These are phyloP conservation scores for Sporisorium iseilematis-ciliati DNA, from an alignment of 1,284 basidiomycete genomes.

Conservation along the genomic window DNA sequence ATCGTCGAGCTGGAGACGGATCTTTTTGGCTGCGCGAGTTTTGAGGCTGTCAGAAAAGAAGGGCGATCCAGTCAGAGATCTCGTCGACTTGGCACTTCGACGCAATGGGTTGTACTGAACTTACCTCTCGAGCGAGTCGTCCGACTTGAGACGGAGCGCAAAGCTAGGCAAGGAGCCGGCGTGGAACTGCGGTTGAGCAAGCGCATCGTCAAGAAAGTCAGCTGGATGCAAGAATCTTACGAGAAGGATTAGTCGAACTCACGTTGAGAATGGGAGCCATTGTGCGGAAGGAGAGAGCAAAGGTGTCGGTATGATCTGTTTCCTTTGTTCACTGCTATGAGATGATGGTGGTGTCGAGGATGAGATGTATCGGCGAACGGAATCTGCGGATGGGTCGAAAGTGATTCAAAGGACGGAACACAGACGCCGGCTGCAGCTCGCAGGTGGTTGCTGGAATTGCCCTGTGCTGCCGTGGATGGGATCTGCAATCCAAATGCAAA, in stretches of 20 bases:
- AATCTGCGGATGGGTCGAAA: slow-evolving; percentile 27
- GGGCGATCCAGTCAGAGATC: not conserved
- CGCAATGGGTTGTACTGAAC: not conserved
- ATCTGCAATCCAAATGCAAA: slow-evolving; percentile 24
- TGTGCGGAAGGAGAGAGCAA: slow-evolving; percentile 12
- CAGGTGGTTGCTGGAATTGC: not conserved
- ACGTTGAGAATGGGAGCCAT: slow-evolving; percentile 67
- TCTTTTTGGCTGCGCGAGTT: slow-evolving; percentile 62
- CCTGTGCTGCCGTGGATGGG: slow-evolving; percentile 16
- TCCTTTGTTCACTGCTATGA: slow-evolving; percentile 5
- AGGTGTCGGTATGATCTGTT: slow-evolving; percentile 5
- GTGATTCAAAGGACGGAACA: slow-evolving; percentile 20
- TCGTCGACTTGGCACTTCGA: not conserved
- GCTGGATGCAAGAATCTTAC: not conserved
- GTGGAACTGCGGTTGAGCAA: slow-evolving; percentile 54
- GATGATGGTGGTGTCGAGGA: not conserved
- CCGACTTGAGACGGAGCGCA: slow-evolving; percentile 62
- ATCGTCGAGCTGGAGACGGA: slow-evolving; percentile 60
- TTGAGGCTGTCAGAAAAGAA: slow-evolving; percentile 36
- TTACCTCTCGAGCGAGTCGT: slow-evolving; percentile 59
- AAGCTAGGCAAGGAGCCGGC: slow-evolving; percentile 66
- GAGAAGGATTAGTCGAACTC: slow-evolving; percentile 9
- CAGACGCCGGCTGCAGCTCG: slow-evolving; percentile 25
- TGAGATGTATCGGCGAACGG: slow-evolving; percentile 13
- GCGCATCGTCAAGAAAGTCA: slow-evolving; percentile 1